Conservation (phyloP, 2,329 filamentous ascomycete species). For the Curvularia sp. region DNA sequence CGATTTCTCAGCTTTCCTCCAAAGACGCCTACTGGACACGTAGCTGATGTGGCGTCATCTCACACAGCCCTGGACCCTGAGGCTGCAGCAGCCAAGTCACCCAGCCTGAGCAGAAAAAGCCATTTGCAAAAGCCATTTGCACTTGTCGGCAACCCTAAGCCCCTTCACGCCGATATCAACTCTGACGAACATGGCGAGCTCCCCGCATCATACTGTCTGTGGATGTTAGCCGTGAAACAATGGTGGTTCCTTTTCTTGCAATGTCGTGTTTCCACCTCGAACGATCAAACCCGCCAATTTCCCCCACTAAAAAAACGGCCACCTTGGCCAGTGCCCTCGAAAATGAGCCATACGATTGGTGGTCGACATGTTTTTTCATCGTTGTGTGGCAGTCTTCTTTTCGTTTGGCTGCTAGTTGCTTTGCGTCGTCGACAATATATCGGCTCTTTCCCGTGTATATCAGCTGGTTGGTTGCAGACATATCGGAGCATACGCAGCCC, state of each 20-base stretch:
- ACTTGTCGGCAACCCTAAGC: constrained; percentile 19
- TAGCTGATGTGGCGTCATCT: constrained; percentile 18
- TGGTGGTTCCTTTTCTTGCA: constrained; percentile 1
- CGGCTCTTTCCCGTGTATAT: not conserved
- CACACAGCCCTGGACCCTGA: constrained; percentile 11
- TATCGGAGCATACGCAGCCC: not conserved
- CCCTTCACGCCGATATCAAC: constrained; percentile 22
- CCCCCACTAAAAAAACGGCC: not conserved
- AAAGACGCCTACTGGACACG: constrained; percentile 3
- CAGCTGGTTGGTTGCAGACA: not conserved
- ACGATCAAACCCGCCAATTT: constrained; percentile 3
- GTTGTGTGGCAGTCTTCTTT: not conserved
- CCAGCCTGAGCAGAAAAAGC: constrained; percentile 1
- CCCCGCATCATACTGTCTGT: not conserved
- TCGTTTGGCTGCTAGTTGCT: not conserved
- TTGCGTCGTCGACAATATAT: not conserved
- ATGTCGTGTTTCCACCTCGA: not conserved
- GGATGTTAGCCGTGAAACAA: constrained; percentile 9
- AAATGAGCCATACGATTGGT: not conserved
- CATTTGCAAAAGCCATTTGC: not conserved
- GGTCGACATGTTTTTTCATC: not conserved
- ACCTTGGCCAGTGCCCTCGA: not conserved
- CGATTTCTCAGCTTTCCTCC: constrained; percentile 9
- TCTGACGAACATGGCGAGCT: not conserved
- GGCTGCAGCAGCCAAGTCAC: constrained; percentile 1